Base-by-base conservation (phyloP, 352 stramenopile genomes). In the Halophytophthora polymorphica region DNA sequence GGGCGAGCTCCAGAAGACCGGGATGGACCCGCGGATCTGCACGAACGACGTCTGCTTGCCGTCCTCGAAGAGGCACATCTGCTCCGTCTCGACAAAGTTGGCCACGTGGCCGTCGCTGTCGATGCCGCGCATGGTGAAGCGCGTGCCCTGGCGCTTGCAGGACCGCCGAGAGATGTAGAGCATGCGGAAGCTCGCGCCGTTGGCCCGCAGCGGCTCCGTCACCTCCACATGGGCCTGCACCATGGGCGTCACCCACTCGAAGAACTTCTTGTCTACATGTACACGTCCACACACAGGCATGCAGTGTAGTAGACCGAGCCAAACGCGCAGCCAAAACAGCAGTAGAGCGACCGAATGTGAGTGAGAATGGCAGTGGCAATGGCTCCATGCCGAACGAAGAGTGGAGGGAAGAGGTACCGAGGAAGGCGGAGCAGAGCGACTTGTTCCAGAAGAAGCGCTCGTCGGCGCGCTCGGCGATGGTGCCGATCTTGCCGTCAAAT, bases 41-140 rank as follows among this genome's bases (percentile, higher is more conserved):
- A 84, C 69, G 44, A 83, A 87, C 7, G 85, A 88, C 21, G 64
- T 81, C 40, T 82, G 64, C 42, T 53, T 59, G 13, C 69, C 73
- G 34, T 88, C 67, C 1, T 61, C 47, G 37, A 93, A 78, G 21
- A 97, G 49, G 49, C 83, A 83, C 43, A 98, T 89, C 74, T 98
- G 92, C 66, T 98, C 95, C 5, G 90, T 98, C 68, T 98, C 95
- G 14, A 95, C 93, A 68, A 96, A 98, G 71, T 98, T 98, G 19
- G 95, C 93, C 18, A 96, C 90, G 44, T 93, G 83, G 29, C 93
- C 93, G 8, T 85, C 73, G 39, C 71, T 72, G 71, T 98, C 93
- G n/a, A 96, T 81, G 36, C 95, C 95, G 41, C 95, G 83, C 69
- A 87, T 86, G 28, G 88, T 98, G 68, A 98, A 98, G 48, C 95